phyloP scores from a whole-genome alignment of 192 early-diverging fungal species.

The Coemansia brasiliensis region DNA sequence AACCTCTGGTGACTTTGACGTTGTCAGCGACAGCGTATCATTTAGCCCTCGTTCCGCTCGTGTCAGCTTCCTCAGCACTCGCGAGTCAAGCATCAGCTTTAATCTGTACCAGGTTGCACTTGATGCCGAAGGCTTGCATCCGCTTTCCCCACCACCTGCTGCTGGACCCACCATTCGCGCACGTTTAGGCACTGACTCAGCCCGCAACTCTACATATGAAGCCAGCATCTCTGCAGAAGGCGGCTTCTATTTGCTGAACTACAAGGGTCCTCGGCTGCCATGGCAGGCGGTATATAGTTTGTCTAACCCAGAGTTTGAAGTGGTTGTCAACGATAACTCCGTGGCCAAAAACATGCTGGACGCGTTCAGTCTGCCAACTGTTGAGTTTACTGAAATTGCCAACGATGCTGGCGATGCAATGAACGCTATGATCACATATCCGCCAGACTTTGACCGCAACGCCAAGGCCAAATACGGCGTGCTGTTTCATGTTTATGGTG shows the following conservation, averaged over 20 bases:
- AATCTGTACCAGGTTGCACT: constrained; percentile 54
- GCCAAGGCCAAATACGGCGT: constrained; percentile 78
- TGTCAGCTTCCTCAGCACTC: constrained; percentile 54
- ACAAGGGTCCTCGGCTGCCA: constrained; percentile 82
- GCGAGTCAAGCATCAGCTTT: constrained; percentile 36
- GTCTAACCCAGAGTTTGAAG: constrained; percentile 55
- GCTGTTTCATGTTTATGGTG: constrained; percentile 85
- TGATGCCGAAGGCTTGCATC: constrained; percentile 12
- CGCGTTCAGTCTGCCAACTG: constrained; percentile 62
- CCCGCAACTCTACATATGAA: constrained; percentile 56
- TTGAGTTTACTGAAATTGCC: constrained; percentile 49
- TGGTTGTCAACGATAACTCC: constrained; percentile 61
- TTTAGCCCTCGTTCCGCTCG: constrained; percentile 37
- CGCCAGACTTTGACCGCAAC: constrained; percentile 71
- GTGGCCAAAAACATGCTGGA: constrained; percentile 49
- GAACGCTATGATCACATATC: constrained; percentile 79
- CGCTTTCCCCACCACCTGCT: constrained; percentile 34
- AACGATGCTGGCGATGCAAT: constrained; percentile 58
- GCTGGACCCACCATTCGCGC: not conserved
- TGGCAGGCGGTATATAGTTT: constrained; percentile 68
- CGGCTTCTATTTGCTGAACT: constrained; percentile 74
- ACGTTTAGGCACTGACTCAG: constrained; percentile 18
- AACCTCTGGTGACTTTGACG: constrained; percentile 73
- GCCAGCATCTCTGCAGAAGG: constrained; percentile 72
- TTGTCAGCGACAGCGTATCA: constrained; percentile 50